Conservation (phyloP, 495 filamentous ascomycete species). For the Thozetella sp. region DNA sequence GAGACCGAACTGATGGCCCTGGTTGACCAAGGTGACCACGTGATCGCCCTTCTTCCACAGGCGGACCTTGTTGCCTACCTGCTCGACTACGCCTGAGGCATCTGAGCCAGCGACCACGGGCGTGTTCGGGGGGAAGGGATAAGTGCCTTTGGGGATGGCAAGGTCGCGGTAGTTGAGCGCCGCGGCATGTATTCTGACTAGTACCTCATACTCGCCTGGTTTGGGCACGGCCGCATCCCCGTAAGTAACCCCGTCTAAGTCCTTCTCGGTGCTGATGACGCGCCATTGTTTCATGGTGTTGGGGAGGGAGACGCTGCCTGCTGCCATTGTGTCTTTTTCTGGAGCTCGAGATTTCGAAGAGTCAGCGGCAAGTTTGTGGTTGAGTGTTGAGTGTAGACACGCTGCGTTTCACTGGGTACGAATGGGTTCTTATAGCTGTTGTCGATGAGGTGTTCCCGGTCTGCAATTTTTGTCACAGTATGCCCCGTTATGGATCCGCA, state of each 20-base stretch:
- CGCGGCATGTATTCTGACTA: constrained; percentile 73
- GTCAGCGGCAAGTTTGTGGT: no score
- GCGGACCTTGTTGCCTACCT: constrained; percentile 66
- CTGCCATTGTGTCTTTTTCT: no score
- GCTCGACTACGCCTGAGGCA: constrained; percentile 72
- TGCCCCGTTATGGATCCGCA: no score
- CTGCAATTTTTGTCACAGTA: no score
- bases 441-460: no score
- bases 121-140: constrained; percentile 61
- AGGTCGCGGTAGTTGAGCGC: constrained; percentile 87
- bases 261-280: constrained; percentile 53
- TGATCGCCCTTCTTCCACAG: constrained; percentile 72
- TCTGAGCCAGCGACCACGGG: constrained; percentile 75
- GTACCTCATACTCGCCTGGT: constrained; percentile 68
- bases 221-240: constrained; percentile 56
- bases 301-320: no score
- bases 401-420: no score
- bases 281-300: constrained; percentile 68
- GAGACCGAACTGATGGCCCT: constrained; percentile 66
- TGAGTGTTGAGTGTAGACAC: no score
- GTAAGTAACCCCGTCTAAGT: constrained; percentile 63
- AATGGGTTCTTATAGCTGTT: no score
- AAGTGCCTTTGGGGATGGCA: constrained; percentile 72
- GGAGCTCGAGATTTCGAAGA: no score
- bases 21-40: constrained; percentile 79